Evolutionary conservation across 192 early-diverging fungal species (phyloP).

Genomic region (Coemansia sp.): DNA sequence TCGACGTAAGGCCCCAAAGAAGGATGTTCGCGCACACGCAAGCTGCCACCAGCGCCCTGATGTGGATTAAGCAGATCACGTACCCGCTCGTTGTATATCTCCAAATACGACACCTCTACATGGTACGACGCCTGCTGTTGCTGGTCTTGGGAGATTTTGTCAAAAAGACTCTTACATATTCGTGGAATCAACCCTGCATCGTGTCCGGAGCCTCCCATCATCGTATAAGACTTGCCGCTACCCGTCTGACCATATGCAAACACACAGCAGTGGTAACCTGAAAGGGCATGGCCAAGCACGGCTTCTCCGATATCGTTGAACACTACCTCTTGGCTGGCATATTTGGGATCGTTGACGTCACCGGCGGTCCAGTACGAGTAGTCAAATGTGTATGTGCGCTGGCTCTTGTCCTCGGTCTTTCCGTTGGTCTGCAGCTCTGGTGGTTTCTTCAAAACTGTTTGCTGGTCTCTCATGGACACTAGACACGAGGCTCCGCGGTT

Average conservation of each 20-base stretch:
- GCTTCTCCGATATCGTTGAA: slow-evolving; percentile 77
- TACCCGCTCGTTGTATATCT: slow-evolving; percentile 89
- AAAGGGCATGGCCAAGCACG: slow-evolving; percentile 82
- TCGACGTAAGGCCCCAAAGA: slow-evolving; percentile 86
- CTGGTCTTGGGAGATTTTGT: slow-evolving; percentile 54
- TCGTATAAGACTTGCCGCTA: slow-evolving; percentile 64
- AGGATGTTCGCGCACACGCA: slow-evolving; percentile 83
- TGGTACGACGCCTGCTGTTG: slow-evolving; percentile 52
- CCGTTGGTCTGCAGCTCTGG: slow-evolving; percentile 5
- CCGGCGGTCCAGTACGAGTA: slow-evolving; percentile 84
- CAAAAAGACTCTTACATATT: slow-evolving; percentile 80
- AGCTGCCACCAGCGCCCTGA: slow-evolving; percentile 60
- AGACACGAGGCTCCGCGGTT: slow-evolving; percentile 65
- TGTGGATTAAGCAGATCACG: slow-evolving; percentile 79
- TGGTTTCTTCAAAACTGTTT: slow-evolving; percentile 66
- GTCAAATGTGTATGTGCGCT: slow-evolving; percentile 79
- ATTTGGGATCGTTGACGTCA: slow-evolving; percentile 61
- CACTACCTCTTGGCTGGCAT: slow-evolving; percentile 74
- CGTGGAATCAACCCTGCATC: slow-evolving; percentile 87
- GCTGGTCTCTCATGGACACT: slow-evolving; percentile 73
- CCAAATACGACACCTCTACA: slow-evolving; percentile 87
- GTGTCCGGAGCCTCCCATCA: slow-evolving; percentile 59
- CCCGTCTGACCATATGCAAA: slow-evolving; percentile 78
- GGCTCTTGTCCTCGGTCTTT: slow-evolving; percentile 19
- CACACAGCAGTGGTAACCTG: slow-evolving; percentile 90